phyloP scores from a whole-genome alignment of 306 rosid genomes.

The Trifolium fragiferum region DNA sequence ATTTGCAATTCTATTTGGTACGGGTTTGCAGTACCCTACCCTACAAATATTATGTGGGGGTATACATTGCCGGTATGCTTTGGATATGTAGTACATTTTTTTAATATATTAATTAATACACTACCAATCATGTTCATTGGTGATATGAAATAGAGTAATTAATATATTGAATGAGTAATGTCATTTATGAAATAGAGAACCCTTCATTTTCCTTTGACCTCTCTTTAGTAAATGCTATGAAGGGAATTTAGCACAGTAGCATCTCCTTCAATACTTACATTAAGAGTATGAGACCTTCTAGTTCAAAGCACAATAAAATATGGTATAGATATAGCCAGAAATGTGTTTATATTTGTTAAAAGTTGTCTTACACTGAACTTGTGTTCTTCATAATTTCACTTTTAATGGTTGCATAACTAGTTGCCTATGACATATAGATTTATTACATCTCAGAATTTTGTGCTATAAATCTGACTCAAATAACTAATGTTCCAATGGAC shows the following conservation, averaged over 20 bases:
- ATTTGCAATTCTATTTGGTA: not conserved
- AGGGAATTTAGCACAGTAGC: constrained; percentile 1
- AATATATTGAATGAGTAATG: not conserved
- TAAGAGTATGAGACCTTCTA: constrained; percentile 6
- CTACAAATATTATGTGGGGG: not conserved
- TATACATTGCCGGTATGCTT: not conserved
- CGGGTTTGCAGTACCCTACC: not conserved
- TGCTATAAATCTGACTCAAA: constrained; percentile 35
- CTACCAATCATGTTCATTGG: not conserved
- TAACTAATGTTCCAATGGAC: constrained; percentile 34
- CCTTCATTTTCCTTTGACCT: too few species aligned
- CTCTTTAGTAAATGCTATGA: not conserved
- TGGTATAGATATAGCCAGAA: constrained; percentile 5
- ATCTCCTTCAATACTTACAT: constrained; percentile 10
- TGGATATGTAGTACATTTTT: not conserved
- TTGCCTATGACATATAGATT: constrained; percentile 19
- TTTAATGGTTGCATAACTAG: constrained; percentile 20
- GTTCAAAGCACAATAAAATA: not conserved
- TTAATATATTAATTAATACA: not conserved
- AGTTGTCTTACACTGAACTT: constrained; percentile 24
- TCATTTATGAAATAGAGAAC: too few species aligned
- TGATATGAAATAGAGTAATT: not conserved
- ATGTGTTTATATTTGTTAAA: constrained; percentile 6
- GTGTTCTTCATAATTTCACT: constrained; percentile 30
- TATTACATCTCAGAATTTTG: constrained; percentile 10